Percentiles rank a stretch among this genome's conserved stretches.
phyloP scores from a whole-genome alignment of 2,329 filamentous ascomycete species.

The Sclerotinia spermophila region DNA sequence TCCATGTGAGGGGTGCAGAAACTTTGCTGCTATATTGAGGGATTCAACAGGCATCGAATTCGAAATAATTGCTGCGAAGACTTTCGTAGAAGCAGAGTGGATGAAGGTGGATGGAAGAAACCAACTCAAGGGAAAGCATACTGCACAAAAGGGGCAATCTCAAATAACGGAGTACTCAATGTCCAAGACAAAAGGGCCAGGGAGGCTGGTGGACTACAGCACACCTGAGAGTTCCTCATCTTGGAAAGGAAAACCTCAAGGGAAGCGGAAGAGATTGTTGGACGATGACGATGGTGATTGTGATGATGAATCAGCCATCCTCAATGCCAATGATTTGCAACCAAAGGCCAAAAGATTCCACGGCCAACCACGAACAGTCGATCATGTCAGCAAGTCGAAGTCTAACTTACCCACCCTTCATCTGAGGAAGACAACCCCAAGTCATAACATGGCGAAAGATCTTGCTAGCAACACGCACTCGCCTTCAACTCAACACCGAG shows the following conservation, averaged over 20 bases:
- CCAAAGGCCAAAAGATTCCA: not conserved
- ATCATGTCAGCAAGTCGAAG: not conserved
- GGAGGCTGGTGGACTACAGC: not conserved
- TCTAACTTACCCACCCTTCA: not conserved
- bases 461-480: not conserved
- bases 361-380: not conserved
- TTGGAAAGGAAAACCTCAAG: not conserved
- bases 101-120: constrained; percentile 2
- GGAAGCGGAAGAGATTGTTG: constrained; percentile 1
- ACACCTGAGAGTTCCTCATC: not conserved
- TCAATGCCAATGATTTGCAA: not conserved
- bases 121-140: not conserved
- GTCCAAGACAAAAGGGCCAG: not conserved
- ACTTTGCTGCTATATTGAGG: not conserved
- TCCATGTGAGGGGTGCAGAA: not conserved
- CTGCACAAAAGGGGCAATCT: not conserved
- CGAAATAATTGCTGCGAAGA: not conserved
- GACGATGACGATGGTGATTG: not conserved
- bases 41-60: constrained; percentile 5
- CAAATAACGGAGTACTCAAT: not conserved
- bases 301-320: not conserved
- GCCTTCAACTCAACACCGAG: not conserved
- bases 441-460: too few relatives aligned
- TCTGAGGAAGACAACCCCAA: not conserved
- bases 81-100: constrained; percentile 4